Evolutionary conservation across 345 rosid species (phyloP).

Genomic region (Anastatica hierochuntica): DNA sequence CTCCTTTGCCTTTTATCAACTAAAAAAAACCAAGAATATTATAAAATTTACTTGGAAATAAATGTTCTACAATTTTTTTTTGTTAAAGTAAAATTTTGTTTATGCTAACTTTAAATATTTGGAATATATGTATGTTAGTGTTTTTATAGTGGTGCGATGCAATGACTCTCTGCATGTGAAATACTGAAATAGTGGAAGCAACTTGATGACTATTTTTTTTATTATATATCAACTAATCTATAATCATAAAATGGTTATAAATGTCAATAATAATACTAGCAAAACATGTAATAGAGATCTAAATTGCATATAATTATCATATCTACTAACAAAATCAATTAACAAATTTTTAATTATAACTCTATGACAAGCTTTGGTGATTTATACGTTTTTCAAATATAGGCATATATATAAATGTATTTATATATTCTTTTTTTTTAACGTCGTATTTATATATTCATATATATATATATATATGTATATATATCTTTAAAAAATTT

Average conservation of each 20-base stretch:
- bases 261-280: conserved; percentile 11
- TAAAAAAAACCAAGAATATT: neutral
- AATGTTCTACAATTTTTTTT: neutral
- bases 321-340: conserved; percentile 15
- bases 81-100: too few relatives aligned
- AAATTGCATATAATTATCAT: neutral
- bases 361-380: conserved; percentile 3
- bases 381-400: too few relatives aligned
- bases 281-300: too few relatives aligned
- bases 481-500: too few relatives aligned
- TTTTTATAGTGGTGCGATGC: too few relatives aligned
- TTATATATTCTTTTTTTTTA: too few relatives aligned
- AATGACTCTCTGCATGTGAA: conserved; percentile 17
- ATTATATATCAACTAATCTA: neutral
- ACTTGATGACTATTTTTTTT: neutral
- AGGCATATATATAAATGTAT: too few relatives aligned
- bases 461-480: too few relatives aligned
- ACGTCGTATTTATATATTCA: too few relatives aligned
- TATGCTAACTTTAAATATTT: neutral
- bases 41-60: neutral
- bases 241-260: neutral
- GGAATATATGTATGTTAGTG: neutral
- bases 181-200: conserved; percentile 7
- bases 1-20: conserved; percentile 2
- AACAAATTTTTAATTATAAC: neutral